phyloP scores from a whole-genome alignment of 768 basidiomycete genomes.

The Obba rivulosa region DNA sequence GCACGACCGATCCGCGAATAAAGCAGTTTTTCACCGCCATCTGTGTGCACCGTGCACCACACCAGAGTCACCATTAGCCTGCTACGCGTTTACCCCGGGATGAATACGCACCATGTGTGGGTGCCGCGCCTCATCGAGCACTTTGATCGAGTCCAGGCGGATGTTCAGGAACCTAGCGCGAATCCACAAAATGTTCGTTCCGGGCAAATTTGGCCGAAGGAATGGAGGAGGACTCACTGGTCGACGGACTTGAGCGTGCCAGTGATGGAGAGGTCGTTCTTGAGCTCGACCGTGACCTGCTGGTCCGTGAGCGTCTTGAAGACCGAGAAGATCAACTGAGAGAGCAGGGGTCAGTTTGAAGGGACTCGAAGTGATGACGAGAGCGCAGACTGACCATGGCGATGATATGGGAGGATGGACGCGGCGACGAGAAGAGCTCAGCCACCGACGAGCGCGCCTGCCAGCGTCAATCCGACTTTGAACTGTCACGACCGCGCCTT shows the following conservation, averaged over 20 bases:
- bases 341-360: too few relatives aligned
- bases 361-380: too few relatives aligned
- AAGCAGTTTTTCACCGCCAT: slow-evolving; percentile 99
- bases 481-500: too few relatives aligned
- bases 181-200: too few relatives aligned
- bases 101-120: slow-evolving; percentile 82
- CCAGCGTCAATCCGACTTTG: too few relatives aligned
- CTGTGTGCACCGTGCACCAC: slow-evolving; percentile 35
- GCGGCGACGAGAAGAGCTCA: too few relatives aligned
- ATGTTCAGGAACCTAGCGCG: slow-evolving; percentile 86
- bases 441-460: too few relatives aligned
- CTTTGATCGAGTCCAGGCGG: slow-evolving; percentile 88
- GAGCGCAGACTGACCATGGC: too few relatives aligned
- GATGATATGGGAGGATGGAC: too few relatives aligned
- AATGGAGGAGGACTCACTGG: slow-evolving; percentile 56
- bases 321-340: slow-evolving; percentile 89
- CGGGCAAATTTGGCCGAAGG: too few relatives aligned
- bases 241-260: slow-evolving; percentile 96
- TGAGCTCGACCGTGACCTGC: slow-evolving; percentile 93
- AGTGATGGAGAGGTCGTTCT: slow-evolving; percentile 96
- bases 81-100: too few relatives aligned
- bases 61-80: too few relatives aligned
- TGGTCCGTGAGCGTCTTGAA: slow-evolving; percentile 99
- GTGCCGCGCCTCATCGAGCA: slow-evolving; percentile 87
- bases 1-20: slow-evolving; percentile 96